Conservation (phyloP, 2,329 filamentous ascomycete species). For the Chalara sp. region DNA sequence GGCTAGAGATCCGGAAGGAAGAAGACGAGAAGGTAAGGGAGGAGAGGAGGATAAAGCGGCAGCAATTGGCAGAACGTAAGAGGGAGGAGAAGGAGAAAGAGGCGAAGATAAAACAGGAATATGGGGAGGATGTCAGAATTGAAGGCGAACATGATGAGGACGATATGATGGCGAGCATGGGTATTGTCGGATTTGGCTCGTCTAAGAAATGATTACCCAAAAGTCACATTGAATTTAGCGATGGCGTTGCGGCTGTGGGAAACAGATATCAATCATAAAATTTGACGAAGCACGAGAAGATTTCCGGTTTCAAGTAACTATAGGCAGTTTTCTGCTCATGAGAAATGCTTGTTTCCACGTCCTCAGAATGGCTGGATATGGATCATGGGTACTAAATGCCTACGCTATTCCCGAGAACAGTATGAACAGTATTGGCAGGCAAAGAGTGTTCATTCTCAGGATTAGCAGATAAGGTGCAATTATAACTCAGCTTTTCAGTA, state of each 20-base stretch:
- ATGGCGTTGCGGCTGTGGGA: not conserved
- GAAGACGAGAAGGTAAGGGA: slow-evolving; percentile 42
- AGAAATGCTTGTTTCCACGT: too few relatives aligned
- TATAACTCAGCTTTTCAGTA: too few relatives aligned
- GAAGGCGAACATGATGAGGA: slow-evolving; percentile 67
- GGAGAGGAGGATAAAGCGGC: slow-evolving; percentile 27
- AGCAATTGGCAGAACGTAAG: slow-evolving; percentile 29
- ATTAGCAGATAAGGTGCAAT: too few relatives aligned
- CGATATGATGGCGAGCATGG: slow-evolving; percentile 64
- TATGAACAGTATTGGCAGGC: too few relatives aligned
- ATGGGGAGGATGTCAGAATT: slow-evolving; percentile 57
- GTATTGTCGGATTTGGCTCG: slow-evolving; percentile 55
- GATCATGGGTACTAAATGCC: too few relatives aligned
- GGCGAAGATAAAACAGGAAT: slow-evolving; percentile 51
- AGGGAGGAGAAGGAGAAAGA: slow-evolving; percentile 43
- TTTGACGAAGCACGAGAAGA: too few relatives aligned
- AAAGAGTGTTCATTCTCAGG: too few relatives aligned
- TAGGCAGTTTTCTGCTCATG: too few relatives aligned
- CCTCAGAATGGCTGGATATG: too few relatives aligned
- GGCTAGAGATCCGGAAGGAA: slow-evolving; percentile 45
- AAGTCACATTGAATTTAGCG: not conserved
- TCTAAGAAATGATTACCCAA: slow-evolving; percentile 26
- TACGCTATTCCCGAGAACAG: too few relatives aligned
- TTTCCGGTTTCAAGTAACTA: too few relatives aligned
- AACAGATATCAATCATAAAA: too few relatives aligned